A percentile compares a stretch with the other conserved stretches of the same genome.
phyloP scores from a whole-genome alignment of 495 filamentous ascomycete genomes.

The Annulohypoxylon bovei region DNA sequence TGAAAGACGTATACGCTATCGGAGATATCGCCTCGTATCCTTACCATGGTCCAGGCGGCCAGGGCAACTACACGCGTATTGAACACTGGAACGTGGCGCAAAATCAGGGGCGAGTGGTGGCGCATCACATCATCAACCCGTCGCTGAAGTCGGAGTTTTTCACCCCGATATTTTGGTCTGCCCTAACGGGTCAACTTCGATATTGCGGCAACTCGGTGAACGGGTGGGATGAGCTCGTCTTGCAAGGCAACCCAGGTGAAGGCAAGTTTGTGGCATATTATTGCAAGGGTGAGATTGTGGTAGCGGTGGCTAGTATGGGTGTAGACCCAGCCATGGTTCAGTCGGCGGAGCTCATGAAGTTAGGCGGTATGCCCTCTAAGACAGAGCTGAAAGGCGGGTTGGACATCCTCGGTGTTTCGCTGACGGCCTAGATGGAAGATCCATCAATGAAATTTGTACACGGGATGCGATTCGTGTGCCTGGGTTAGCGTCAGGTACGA shows the following conservation, averaged over 20 bases:
- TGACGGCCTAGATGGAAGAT: conserved; percentile 45
- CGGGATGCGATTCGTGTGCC: conserved; percentile 10
- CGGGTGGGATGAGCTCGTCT: conserved; percentile 84
- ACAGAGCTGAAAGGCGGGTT: conserved; percentile 75
- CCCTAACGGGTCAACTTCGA: conserved; percentile 84
- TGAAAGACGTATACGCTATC: conserved; percentile 88
- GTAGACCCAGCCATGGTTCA: conserved; percentile 88
- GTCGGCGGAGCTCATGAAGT: conserved; percentile 84
- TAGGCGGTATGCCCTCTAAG: conserved; percentile 84
- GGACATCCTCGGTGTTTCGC: conserved; percentile 70
- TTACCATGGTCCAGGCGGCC: conserved; percentile 87
- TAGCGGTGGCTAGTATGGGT: conserved; percentile 91
- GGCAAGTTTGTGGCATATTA: conserved; percentile 91
- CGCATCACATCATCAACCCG: conserved; percentile 74
- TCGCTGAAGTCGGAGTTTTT: conserved; percentile 72
- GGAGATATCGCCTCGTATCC: conserved; percentile 97
- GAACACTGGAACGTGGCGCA: conserved; percentile 99
- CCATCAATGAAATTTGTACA: background rate
- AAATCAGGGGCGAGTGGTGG: conserved; percentile 83
- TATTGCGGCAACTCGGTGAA: conserved; percentile 87
- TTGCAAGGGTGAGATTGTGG: conserved; percentile 84
- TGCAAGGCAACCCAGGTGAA: conserved; percentile 80
- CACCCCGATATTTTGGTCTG: conserved; percentile 96
- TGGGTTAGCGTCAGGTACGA: conserved; percentile 17
- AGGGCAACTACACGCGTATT: conserved; percentile 74